Evolutionary conservation across 192 early-diverging fungal genomes (phyloP).

Genomic region (Phlyctochytrium planicorne): DNA sequence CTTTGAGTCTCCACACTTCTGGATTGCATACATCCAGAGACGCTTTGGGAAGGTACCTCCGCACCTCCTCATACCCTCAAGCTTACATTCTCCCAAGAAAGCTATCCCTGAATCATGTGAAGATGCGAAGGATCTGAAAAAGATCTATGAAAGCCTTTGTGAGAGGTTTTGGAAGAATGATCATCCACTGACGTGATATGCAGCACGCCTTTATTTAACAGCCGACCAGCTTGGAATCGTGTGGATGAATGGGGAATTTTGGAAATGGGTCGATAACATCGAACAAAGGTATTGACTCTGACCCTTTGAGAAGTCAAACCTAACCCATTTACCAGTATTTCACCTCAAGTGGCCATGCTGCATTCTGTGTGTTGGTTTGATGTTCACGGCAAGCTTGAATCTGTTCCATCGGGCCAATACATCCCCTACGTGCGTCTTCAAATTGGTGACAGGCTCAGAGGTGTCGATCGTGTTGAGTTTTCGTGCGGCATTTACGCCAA

Average conservation of each 20-base stretch:
- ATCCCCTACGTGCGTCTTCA: background rate
- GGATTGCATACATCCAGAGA: background rate
- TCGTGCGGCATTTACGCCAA: background rate
- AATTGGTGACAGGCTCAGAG: background rate
- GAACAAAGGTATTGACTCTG: background rate
- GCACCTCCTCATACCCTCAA: background rate
- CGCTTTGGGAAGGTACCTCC: slow-evolving; percentile 2
- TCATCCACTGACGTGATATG: background rate
- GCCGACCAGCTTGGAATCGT: slow-evolving; percentile 1
- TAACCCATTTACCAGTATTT: background rate
- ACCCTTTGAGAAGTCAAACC: background rate
- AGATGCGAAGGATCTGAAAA: background rate
- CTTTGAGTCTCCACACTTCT: background rate
- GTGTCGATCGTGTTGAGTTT: background rate
- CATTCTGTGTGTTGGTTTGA: slow-evolving; percentile 1
- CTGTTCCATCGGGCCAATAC: background rate
- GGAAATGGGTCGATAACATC: background rate
- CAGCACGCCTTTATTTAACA: background rate
- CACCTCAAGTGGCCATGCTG: background rate
- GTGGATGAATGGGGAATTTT: slow-evolving; percentile 1
- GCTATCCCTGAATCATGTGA: background rate
- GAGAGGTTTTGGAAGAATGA: background rate
- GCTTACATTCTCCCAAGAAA: background rate
- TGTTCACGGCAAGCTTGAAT: background rate
- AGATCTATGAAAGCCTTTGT: background rate